A percentile compares a stretch with the other conserved stretches of the same genome.
These are phyloP conservation scores for Zymoseptoria tritici DNA, from an alignment of 2,329 filamentous ascomycete species.

Conservation along the genomic window DNA sequence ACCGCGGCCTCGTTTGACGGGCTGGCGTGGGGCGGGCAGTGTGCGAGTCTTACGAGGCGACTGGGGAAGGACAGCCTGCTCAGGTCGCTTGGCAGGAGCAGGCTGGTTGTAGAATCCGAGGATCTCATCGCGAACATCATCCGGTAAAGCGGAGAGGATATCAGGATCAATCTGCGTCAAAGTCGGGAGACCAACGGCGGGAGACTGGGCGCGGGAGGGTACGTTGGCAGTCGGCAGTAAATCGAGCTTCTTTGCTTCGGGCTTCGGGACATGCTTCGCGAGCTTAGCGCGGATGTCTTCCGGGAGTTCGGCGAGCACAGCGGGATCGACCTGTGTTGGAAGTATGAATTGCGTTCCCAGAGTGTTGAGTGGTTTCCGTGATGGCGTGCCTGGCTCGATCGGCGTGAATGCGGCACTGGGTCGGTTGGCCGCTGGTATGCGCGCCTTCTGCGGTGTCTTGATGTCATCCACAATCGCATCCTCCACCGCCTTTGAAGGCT, in stretches of 20 bases:
- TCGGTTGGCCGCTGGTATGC: conserved; percentile 21
- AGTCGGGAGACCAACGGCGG: conserved; percentile 40
- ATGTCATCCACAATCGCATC: conserved; percentile 43
- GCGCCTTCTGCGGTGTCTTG: conserved; percentile 31
- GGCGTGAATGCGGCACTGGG: conserved; percentile 32
- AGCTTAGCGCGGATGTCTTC: conserved; percentile 73
- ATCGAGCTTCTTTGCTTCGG: conserved; percentile 5
- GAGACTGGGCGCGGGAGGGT: conserved; percentile 19
- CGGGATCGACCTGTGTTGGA: conserved; percentile 71
- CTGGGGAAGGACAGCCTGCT: conserved; percentile 31
- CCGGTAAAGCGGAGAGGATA: conserved; percentile 73
- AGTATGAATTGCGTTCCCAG: conserved; percentile 87
- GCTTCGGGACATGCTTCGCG: conserved; percentile 44
- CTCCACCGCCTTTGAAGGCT: conserved; percentile 16
- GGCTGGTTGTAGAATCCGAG: conserved; percentile 58
- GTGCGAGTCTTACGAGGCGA: conserved; percentile 52
- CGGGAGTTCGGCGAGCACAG: conserved; percentile 77
- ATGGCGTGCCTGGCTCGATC: conserved; percentile 36
- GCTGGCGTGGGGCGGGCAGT: conserved; percentile 44
- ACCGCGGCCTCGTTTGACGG: conserved; percentile 60
- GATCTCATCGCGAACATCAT: conserved; percentile 78
- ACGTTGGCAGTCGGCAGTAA: conserved; percentile 14
- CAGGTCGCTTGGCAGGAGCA: conserved; percentile 27
- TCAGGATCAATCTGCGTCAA: conserved; percentile 79
- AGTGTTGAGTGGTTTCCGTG: conserved; percentile 65